Evolutionary conservation across 768 basidiomycete species (phyloP).

Genomic region (Mycena indigotica): DNA sequence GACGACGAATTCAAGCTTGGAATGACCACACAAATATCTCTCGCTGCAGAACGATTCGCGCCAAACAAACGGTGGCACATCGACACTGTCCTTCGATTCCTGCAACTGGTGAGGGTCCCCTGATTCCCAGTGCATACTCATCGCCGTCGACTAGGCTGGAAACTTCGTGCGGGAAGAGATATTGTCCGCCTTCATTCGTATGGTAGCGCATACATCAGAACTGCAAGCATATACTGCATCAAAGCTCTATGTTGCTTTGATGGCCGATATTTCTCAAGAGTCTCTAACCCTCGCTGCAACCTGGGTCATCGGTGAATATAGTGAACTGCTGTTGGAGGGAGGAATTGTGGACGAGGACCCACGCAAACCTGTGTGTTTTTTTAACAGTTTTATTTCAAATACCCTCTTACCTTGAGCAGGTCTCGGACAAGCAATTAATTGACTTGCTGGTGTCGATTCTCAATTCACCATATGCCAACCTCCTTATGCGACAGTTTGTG

Average conservation of each 20-base stretch:
- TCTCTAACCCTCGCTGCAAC: slow-evolving; percentile 90
- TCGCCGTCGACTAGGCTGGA: slow-evolving; percentile 68
- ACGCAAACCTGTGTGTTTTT: slow-evolving; percentile 56
- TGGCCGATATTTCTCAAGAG: slow-evolving; percentile 93
- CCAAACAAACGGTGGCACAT: slow-evolving; percentile 99
- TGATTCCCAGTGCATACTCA: not conserved
- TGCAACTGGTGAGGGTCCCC: slow-evolving; percentile 73
- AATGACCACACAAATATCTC: slow-evolving; percentile 95
- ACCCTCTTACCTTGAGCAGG: slow-evolving; percentile 40
- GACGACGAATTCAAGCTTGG: slow-evolving; percentile 99
- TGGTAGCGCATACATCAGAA: slow-evolving; percentile 96
- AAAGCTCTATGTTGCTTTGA: slow-evolving; percentile 84
- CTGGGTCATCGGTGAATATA: slow-evolving; percentile 97
- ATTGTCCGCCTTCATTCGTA: slow-evolving; percentile 89
- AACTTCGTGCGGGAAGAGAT: slow-evolving; percentile 98
- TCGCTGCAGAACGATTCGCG: slow-evolving; percentile 94
- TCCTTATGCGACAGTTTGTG: slow-evolving; percentile 89
- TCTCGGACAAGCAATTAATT: slow-evolving; percentile 79
- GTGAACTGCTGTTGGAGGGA: slow-evolving; percentile 85
- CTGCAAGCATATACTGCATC: slow-evolving; percentile 94
- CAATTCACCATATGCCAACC: slow-evolving; percentile 92
- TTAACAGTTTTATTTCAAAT: slow-evolving; percentile 3
- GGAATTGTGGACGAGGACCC: slow-evolving; percentile 78
- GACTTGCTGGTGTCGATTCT: slow-evolving; percentile 86
- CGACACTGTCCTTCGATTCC: slow-evolving; percentile 89